phyloP scores from a whole-genome alignment of 768 basidiomycete genomes.

The Suillus spraguei region DNA sequence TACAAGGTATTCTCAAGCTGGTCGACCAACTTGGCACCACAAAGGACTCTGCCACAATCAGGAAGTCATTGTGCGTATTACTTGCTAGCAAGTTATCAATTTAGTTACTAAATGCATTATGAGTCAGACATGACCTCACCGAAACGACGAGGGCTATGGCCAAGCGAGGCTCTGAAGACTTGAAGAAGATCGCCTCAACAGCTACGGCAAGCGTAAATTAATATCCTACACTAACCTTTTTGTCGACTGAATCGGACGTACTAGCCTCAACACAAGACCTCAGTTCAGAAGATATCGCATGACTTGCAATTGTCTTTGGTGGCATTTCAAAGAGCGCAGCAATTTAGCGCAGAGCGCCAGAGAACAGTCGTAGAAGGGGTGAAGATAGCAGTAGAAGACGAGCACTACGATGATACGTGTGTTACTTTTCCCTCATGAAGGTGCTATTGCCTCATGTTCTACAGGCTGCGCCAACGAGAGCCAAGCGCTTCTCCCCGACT shows the following conservation, averaged over 20 bases:
- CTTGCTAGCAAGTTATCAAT: neutral
- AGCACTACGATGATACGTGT: slow-evolving; percentile 21
- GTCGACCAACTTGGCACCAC: slow-evolving; percentile 93
- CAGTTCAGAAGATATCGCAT: slow-evolving; percentile 89
- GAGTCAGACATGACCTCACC: slow-evolving; percentile 83
- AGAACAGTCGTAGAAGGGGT: slow-evolving; percentile 87
- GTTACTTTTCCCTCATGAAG: neutral
- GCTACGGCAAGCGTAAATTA: slow-evolving; percentile 60
- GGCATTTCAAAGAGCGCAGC: slow-evolving; percentile 91
- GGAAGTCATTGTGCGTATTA: slow-evolving; percentile 79
- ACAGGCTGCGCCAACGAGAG: slow-evolving; percentile 27
- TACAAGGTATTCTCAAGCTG: slow-evolving; percentile 92
- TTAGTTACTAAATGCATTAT: slow-evolving; percentile 8
- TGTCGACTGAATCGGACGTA: neutral
- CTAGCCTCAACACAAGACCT: slow-evolving; percentile 80
- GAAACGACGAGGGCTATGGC: slow-evolving; percentile 95
- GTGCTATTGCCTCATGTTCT: slow-evolving; percentile 2
- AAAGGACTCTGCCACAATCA: slow-evolving; percentile 75
- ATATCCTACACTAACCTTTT: neutral
- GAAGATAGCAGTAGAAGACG: slow-evolving; percentile 80
- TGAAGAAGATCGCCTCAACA: slow-evolving; percentile 83
- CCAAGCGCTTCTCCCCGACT: slow-evolving; percentile 53
- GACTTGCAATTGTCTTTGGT: slow-evolving; percentile 90
- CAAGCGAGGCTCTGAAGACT: slow-evolving; percentile 89
- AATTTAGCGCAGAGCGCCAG: slow-evolving; percentile 87